phyloP scores from a whole-genome alignment of 2,329 filamentous ascomycete genomes.

The Xylariaceae sp. region DNA sequence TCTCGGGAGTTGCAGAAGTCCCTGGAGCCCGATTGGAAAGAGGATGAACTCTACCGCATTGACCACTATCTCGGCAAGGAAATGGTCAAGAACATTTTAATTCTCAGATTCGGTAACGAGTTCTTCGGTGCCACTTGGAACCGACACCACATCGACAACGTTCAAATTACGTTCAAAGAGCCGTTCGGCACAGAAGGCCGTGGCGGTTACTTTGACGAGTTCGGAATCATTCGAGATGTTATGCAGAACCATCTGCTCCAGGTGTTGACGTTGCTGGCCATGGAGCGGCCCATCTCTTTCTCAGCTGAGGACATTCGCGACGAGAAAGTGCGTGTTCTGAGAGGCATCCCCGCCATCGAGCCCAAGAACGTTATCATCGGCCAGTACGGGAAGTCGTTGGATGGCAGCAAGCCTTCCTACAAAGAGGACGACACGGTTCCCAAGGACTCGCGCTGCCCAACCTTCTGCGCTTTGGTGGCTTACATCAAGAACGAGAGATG shows the following conservation, averaged over 20 bases:
- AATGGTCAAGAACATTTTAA: constrained; percentile 99
- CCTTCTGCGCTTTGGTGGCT: constrained; percentile 93
- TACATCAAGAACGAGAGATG: constrained; percentile 99
- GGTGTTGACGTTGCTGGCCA: constrained; percentile 90
- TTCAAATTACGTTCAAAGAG: constrained; percentile 99
- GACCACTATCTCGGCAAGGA: constrained; percentile 99
- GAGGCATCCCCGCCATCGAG: constrained; percentile 90
- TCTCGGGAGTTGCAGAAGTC: constrained; percentile 94
- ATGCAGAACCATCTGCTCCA: constrained; percentile 99
- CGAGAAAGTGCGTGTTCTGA: constrained; percentile 95
- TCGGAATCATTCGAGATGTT: constrained; percentile 98
- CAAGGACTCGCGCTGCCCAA: constrained; percentile 94
- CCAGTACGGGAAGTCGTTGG: constrained; percentile 94
- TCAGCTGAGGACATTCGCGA: constrained; percentile 97
- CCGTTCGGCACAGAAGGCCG: constrained; percentile 97
- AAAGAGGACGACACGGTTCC: constrained; percentile 98
- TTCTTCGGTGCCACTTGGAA: constrained; percentile 99
- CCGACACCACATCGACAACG: constrained; percentile 97
- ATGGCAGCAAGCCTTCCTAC: constrained; percentile 95
- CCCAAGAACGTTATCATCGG: constrained; percentile 99
- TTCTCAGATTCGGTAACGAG: constrained; percentile 96
- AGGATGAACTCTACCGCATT: constrained; percentile 98
- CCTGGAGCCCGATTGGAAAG: constrained; percentile 95
- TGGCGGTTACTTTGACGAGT: constrained; percentile 98
- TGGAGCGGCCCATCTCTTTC: constrained; percentile 98